A percentile compares a stretch with the other conserved stretches of the same genome.
These are phyloP conservation scores for Xylaria sp. DNA, from an alignment of 2,329 filamentous ascomycete species.

Conservation along the genomic window DNA sequence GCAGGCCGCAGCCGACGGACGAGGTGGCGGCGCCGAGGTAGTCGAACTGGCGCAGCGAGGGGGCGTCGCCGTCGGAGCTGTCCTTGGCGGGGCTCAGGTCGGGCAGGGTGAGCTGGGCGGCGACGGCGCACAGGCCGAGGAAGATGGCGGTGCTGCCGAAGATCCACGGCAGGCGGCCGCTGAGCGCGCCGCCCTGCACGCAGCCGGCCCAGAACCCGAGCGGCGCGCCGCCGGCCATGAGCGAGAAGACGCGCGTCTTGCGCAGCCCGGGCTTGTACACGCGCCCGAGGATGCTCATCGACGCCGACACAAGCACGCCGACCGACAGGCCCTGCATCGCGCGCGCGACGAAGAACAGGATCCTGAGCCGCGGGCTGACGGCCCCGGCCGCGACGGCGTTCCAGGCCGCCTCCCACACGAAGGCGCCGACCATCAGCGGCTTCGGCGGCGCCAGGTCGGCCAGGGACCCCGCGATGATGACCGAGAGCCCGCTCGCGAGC, in stretches of 20 bases:
- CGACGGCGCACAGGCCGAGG: slow-evolving; percentile 39
- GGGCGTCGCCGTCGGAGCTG: slow-evolving; percentile 26
- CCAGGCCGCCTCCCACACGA: slow-evolving; percentile 46
- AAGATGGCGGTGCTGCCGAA: slow-evolving; percentile 48
- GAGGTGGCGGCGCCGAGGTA: slow-evolving; percentile 37
- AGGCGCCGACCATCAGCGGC: slow-evolving; percentile 45
- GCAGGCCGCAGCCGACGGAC: slow-evolving; percentile 35
- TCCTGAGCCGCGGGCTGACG: slow-evolving; percentile 38
- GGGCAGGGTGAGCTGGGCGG: slow-evolving; percentile 45
- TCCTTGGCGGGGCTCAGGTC: slow-evolving; percentile 37
- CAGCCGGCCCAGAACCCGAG: slow-evolving; percentile 42
- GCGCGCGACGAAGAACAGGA: slow-evolving; percentile 41
- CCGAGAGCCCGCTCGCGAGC: slow-evolving; percentile 45
- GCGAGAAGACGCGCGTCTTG: slow-evolving; percentile 41
- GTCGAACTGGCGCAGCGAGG: slow-evolving; percentile 29
- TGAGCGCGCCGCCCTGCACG: slow-evolving; percentile 45
- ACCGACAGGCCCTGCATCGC: slow-evolving; percentile 42
- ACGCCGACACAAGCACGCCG: slow-evolving; percentile 40
- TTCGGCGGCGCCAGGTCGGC: slow-evolving; percentile 46
- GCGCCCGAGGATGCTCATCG: slow-evolving; percentile 41
- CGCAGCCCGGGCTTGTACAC: slow-evolving; percentile 42
- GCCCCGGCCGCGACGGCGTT: slow-evolving; percentile 41
- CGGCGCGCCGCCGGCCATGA: slow-evolving; percentile 41
- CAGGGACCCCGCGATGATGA: slow-evolving; percentile 40
- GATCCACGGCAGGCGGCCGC: slow-evolving; percentile 45